These are phyloP conservation scores for Cladosporium phlei DNA, from an alignment of 2,329 filamentous ascomycete species.

Conservation along the genomic window DNA sequence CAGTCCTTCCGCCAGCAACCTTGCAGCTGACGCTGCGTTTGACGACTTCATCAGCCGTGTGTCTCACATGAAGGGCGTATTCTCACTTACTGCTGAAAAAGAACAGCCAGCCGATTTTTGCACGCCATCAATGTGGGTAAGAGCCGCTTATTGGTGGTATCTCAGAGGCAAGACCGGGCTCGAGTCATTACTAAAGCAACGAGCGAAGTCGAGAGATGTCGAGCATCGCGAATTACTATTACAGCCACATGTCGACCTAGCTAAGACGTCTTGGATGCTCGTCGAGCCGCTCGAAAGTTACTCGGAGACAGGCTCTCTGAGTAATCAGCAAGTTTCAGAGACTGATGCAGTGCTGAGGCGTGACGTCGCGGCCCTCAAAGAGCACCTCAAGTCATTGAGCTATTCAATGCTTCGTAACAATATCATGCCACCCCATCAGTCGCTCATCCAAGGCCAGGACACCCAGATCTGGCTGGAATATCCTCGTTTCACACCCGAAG, in stretches of 20 bases:
- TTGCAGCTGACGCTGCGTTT: conserved; percentile 61
- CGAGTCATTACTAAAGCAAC: conserved; percentile 59
- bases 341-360: conserved; percentile 13
- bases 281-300: conserved; percentile 35
- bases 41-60: conserved; percentile 66
- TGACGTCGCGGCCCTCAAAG: conserved; percentile 15
- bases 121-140: conserved; percentile 55
- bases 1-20: conserved; percentile 14
- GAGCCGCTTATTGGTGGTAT: conserved; percentile 85
- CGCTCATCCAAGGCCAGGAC: conserved; percentile 73
- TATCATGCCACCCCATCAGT: conserved; percentile 60
- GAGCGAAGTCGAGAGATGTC: conserved; percentile 38
- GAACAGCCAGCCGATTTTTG: conserved; percentile 61
- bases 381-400: conserved; percentile 62
- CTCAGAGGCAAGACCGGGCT: conserved; percentile 71
- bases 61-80: conserved; percentile 69
- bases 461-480: conserved; percentile 79
- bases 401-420: conserved; percentile 81
- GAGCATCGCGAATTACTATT: conserved; percentile 54
- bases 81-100: conserved; percentile 71
- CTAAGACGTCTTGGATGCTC: conserved; percentile 79
- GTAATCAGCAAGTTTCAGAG: neutral
- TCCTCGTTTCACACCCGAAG: conserved; percentile 66
- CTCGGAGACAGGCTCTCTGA: conserved; percentile 2
- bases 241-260: conserved; percentile 79